Evolutionary conservation across 1,139 yeast genomes (phyloP).

Genomic region (Petasospora fabianii): DNA sequence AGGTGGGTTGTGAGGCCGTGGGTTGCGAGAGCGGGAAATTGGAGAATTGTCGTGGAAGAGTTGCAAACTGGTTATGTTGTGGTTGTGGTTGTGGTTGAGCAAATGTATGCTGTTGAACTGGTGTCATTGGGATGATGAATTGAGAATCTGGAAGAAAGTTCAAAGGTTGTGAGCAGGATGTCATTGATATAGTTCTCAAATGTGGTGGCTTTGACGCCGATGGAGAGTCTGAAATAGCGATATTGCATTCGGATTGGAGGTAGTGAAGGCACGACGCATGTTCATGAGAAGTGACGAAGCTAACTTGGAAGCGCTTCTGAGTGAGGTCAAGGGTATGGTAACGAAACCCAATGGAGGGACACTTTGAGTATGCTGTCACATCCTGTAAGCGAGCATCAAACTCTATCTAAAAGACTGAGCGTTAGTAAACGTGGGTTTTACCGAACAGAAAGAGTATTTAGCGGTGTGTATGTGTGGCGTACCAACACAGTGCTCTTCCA

Average conservation of each 20-base stretch:
- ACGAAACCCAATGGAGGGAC: conserved; percentile 24
- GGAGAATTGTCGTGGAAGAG: too few relatives aligned
- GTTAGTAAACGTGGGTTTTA: too few relatives aligned
- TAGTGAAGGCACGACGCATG: conserved; percentile 9
- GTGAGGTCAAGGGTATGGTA: not conserved
- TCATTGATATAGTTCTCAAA: too few relatives aligned
- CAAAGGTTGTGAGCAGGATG: too few relatives aligned
- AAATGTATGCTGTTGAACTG: not conserved
- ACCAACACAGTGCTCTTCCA: conserved; percentile 22
- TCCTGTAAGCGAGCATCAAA: conserved; percentile 1
- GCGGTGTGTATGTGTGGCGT: conserved; percentile 4
- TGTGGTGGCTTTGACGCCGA: too few relatives aligned
- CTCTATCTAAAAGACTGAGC: conserved; percentile 11
- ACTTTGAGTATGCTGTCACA: conserved; percentile 15
- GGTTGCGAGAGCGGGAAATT: conserved; percentile 6
- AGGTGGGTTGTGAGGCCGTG: not conserved
- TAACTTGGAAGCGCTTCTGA: conserved; percentile 19
- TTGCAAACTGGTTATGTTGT: too few relatives aligned
- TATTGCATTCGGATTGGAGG: conserved; percentile 4
- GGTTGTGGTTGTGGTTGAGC: too few relatives aligned
- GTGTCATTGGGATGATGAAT: not conserved
- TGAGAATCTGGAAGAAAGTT: not conserved
- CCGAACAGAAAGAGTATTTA: too few relatives aligned
- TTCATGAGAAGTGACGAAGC: conserved; percentile 12
- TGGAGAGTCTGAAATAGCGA: not conserved